Conservation (phyloP, 192 early-diverging fungal genomes). For the Martensiomyces pterosporus region DNA sequence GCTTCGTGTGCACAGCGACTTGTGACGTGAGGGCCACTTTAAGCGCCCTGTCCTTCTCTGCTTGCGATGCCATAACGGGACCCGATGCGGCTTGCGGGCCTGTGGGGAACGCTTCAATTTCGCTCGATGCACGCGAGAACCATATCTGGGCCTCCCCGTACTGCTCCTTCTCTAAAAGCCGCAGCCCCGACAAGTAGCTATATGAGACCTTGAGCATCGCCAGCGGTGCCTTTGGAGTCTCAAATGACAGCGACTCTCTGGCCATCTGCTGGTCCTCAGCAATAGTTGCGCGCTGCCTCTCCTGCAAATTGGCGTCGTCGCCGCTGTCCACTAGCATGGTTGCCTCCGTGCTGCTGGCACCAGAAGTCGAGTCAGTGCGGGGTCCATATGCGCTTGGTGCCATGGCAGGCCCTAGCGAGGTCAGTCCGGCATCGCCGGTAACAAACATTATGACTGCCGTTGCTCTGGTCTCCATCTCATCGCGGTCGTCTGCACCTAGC, state of each 20-base stretch:
- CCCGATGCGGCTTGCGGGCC: not conserved
- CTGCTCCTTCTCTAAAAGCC: constrained; percentile 25
- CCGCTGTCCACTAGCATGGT: no score
- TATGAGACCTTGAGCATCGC: constrained; percentile 19
- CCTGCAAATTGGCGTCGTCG: no score
- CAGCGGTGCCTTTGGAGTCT: constrained; percentile 6
- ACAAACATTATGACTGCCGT: constrained; percentile 7
- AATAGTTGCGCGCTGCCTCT: no score
- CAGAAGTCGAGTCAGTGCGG: no score
- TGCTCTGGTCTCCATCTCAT: constrained; percentile 4
- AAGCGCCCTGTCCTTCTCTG: constrained; percentile 31
- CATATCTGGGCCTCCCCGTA: constrained; percentile 22
- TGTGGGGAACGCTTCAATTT: not conserved
- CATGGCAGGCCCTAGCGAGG: no score
- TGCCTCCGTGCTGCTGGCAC: no score
- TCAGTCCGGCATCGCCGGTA: no score
- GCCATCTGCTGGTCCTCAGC: constrained; percentile 20
- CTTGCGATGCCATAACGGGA: constrained; percentile 13
- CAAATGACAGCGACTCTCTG: constrained; percentile 3
- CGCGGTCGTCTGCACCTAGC: not conserved
- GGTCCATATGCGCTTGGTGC: no score
- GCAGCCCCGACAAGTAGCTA: constrained; percentile 36
- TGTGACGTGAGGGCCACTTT: constrained; percentile 12
- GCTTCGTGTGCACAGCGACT: constrained; percentile 14
- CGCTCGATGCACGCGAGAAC: constrained; percentile 10